Evolutionary conservation across 2,329 filamentous ascomycete species (phyloP), one percentile per base, ranked within the genome.

Genomic region (Endothia cerciana): DNA sequence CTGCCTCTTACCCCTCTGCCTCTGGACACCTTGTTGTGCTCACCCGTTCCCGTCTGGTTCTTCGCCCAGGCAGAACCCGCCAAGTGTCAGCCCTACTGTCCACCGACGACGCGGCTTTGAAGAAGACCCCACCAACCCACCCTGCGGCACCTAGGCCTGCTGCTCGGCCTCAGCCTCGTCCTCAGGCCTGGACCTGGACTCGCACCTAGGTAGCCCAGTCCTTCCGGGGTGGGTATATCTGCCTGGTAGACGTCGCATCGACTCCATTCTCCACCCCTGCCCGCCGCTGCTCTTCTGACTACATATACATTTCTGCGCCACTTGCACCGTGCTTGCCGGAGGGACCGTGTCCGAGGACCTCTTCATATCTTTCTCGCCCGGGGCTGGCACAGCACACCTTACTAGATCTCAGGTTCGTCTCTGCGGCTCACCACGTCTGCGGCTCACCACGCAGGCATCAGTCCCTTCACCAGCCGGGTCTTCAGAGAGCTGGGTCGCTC

Each of bases 161-260:
- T 19, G 17, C 30, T 55, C 51, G 6, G 19, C 51, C 30, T 55
- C 51, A 36, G 28, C 51, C 51, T 59, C 36, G 36, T 43, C 36
- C 49, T 22, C 4, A 25, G 17, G 6, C 19, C 11, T 17, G 19
- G 17, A n/a, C 51, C 47, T 51, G 25, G 47, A 17, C 47, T 13
- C 22, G 28, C 4, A 25, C 25, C 47, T 28, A 25, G 22, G 25
- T 17, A 51, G 47, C 47, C 28, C 47, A 51, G 47, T 55, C 17
- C 17, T n/a, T 4, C 51, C 17, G 4, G 51, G 30, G 51, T 55
- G 51, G 51, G 30, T 55, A 55, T 55, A 55, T 55, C 51, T 55
- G 51, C 51, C 51, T 55, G 51, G 28, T 55, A 15, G 30, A 55
- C 15, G 28, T 55, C 30, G 51, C 28, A 36, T 55, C 28, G 30